phyloP scores from a whole-genome alignment of 75 land plant genomes.

The Larix kaempferi region DNA sequence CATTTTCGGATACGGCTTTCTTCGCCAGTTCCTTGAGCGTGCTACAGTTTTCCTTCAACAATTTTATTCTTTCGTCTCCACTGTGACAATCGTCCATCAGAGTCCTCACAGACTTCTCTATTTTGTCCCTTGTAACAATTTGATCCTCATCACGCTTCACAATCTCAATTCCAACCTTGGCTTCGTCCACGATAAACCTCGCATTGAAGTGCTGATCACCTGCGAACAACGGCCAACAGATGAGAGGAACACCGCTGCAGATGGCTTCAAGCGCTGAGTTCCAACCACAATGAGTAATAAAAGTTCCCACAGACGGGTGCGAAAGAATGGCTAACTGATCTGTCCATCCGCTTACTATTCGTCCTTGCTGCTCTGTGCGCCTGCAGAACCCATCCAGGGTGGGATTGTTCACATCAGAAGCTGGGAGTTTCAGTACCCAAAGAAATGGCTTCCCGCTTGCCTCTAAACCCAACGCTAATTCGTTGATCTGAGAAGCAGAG shows the following conservation, averaged over 20 bases:
- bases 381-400: not conserved
- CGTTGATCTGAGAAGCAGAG: conserved; percentile 11
- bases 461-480: conserved; percentile 13
- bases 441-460: not conserved
- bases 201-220: conserved; percentile 8
- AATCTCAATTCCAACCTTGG: not conserved
- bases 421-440: not conserved
- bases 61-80: conserved; percentile 21
- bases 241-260: conserved; percentile 6
- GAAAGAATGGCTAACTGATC: conserved; percentile 14
- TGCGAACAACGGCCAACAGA: conserved; percentile 12
- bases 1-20: conserved; percentile 31
- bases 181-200: conserved; percentile 3
- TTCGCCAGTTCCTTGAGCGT: conserved; percentile 29
- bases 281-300: conserved; percentile 10
- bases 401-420: not conserved
- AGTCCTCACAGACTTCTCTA: conserved; percentile 36
- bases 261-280: conserved; percentile 6
- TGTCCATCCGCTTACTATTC: not conserved
- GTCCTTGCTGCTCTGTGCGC: not conserved
- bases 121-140: conserved; percentile 29
- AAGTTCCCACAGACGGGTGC: conserved; percentile 15
- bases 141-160: no score
- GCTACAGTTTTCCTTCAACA: conserved; percentile 9
- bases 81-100: conserved; percentile 34